A percentile compares a stretch with the other conserved stretches of the same genome.
phyloP scores from a whole-genome alignment of 108 stramenopile species.

The Nitzschia sp. region DNA sequence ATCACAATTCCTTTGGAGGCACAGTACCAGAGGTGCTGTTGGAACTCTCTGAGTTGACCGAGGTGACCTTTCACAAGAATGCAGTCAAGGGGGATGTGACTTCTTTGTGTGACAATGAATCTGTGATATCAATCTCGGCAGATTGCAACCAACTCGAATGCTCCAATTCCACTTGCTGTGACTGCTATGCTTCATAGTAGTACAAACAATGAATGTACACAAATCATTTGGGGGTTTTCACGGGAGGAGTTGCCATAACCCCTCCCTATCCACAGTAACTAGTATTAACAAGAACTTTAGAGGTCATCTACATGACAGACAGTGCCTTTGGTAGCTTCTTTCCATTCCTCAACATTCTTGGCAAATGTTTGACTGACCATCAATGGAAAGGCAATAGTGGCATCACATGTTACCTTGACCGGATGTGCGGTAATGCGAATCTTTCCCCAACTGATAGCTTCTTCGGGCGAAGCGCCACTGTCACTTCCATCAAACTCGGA shows the following conservation, averaged over 20 bases:
- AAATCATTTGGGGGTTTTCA: too few relatives aligned
- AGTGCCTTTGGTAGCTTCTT: conserved; percentile 58
- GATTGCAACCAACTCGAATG: conserved; percentile 30
- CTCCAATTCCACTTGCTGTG: conserved; percentile 1
- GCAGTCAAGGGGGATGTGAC: conserved; percentile 21
- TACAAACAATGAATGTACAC: background rate
- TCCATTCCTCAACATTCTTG: conserved; percentile 86
- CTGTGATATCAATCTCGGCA: conserved; percentile 2
- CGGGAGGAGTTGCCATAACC: too few relatives aligned
- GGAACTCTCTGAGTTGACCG: conserved; percentile 29
- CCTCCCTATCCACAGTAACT: too few relatives aligned
- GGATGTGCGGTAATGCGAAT: conserved; percentile 91
- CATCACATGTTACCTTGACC: conserved; percentile 95
- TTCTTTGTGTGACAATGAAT: conserved; percentile 17
- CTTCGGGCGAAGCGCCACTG: conserved; percentile 95
- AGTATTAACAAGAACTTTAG: background rate
- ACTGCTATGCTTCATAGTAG: background rate
- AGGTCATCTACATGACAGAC: conserved; percentile 72
- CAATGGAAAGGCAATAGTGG: conserved; percentile 94
- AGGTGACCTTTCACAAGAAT: conserved; percentile 45
- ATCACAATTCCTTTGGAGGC: conserved; percentile 54
- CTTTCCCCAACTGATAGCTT: conserved; percentile 99
- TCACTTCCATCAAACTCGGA: conserved; percentile 98
- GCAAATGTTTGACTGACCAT: conserved; percentile 98
- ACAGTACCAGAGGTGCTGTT: conserved; percentile 33